Conservation (phyloP, 768 basidiomycete species). For the Lyophyllum semitale region DNA sequence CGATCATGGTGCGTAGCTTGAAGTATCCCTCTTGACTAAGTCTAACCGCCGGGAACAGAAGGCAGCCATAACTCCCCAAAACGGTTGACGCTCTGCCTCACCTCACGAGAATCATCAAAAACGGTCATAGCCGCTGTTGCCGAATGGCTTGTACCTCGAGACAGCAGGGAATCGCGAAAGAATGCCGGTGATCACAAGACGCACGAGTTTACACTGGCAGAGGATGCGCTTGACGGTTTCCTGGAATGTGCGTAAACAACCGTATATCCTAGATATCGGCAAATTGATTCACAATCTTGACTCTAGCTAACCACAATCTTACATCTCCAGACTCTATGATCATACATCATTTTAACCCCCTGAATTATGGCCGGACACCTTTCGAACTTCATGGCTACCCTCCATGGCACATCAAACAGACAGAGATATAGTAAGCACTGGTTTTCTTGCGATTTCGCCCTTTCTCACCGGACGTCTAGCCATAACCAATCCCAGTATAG, state of each 20-base stretch:
- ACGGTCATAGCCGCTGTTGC: conserved; percentile 62
- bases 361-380: conserved; percentile 38
- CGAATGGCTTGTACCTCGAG: conserved; percentile 44
- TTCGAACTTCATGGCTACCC: conserved; percentile 77
- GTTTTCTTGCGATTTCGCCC: not conserved
- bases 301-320: conserved; percentile 42
- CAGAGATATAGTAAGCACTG: conserved; percentile 71
- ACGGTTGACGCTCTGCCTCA: conserved; percentile 52
- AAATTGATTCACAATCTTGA: not conserved
- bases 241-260: conserved; percentile 56
- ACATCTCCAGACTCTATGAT: conserved; percentile 78
- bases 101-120: conserved; percentile 64
- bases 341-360: conserved; percentile 56
- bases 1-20: conserved; percentile 3
- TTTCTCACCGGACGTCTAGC: conserved; percentile 18
- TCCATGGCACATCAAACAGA: conserved; percentile 80
- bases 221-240: conserved; percentile 45
- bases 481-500: conserved; percentile 22
- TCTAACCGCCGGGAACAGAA: too few relatives aligned
- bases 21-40: not conserved
- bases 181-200: conserved; percentile 17
- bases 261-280: not conserved
- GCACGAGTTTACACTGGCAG: conserved; percentile 37
- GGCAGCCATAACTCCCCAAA: too few relatives aligned
- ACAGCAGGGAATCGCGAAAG: conserved; percentile 22